Evolutionary conservation across 495 filamentous ascomycete species (phyloP), one percentile per base, ranked within the genome.

Genomic region (Apiosordaria backusii): DNA sequence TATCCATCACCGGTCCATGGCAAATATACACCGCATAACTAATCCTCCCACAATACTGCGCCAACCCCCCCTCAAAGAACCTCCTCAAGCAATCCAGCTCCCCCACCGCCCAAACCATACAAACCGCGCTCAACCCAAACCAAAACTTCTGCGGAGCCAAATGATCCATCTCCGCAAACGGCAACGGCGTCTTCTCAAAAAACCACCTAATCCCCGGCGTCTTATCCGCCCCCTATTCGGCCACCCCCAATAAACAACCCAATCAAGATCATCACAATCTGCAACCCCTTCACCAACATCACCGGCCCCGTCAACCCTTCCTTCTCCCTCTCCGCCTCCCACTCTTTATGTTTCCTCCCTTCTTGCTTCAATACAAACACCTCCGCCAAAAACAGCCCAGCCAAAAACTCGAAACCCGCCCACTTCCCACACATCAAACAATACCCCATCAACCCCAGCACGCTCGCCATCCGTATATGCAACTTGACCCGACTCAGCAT

Each of bases 1-100:
- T 76, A 60, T 79, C 79, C 2, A 87, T 77, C 21, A 87, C 81
- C 13, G 84, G 83, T 1, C 85, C 86, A 61, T 89, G 86, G 26
- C 85, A 80, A 63, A 88, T 83, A 61, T 88, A 89, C 40, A 89
- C 80, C 9, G 85, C 81, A 66, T 82, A 89, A 35, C 84, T 86
- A 68, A 88, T 84, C 24, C 83, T 81, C 50, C 86, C 87, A 16
- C 86, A 80, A 69, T 89, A 89, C 69, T 87, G 87, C 22, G 86
- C 85, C 0, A 88, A 57, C 0, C 77, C 72, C 52, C 82, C 82
- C 55, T 80, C 82, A 74, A 89, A 87, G 50, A 88, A 69, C 29
- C 73, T 75, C 65, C 85, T 82, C 65, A 89, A 76, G 10, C 60
- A 35, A 0, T 71, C 73, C 52, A 86, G 79, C 59, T 86, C 83